Base-by-base conservation (phyloP, 2,329 filamentous ascomycete species). In the Exophiala sp. region DNA sequence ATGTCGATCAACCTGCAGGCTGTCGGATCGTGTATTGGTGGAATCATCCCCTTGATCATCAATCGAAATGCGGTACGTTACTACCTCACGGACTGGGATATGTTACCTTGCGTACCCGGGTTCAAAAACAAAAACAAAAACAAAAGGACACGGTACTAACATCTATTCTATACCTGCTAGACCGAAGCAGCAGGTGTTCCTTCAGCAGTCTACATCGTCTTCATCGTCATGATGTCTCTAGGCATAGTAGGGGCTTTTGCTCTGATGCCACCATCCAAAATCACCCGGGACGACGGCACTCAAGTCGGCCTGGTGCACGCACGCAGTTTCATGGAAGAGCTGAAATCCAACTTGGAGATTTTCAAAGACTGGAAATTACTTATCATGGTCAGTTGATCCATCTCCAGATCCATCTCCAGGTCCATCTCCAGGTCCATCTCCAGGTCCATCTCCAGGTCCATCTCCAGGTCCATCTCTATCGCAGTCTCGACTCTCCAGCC, bases 1-100 rank as follows among this genome's bases (percentile, higher is more conserved):
- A 62, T 61, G 9, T 58, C 57, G 16, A 53, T 63, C 18, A 66
- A 64, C 43, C 58, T 66, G 2, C 60, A 65, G 23, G 64, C 64
- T 11, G 46, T 62, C 2, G 65, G 64, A n/a, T 21, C 35, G 5
- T 27, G 24, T 2, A 30, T 52, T 22, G 49, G 49, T 1, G 43
- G 34, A 9, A 27, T 52, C 14, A 52, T 52, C 21, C 37, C 49
- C 21, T 39, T 52, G 4, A 19, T 52, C 22, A 52, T 52, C 44
- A 52, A 52, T 14, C 38, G 39, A 9, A 40, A 48, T 14, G 14
- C 34, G 34, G 34, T 37, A 37, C 18, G 41, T 45, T 14, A n/a
- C 10, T 11, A 34, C 22, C 9, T 3, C n/a, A n/a, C n/a, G n/a
- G n/a, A n/a, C n/a, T n/a, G n/a, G n/a, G n/a, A n/a, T n/a, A n/a